Evolutionary conservation across 2,329 filamentous ascomycete genomes (phyloP), one percentile per base, ranked within the genome.

Genomic region (Aspergillus fumigatiaffinis): DNA sequence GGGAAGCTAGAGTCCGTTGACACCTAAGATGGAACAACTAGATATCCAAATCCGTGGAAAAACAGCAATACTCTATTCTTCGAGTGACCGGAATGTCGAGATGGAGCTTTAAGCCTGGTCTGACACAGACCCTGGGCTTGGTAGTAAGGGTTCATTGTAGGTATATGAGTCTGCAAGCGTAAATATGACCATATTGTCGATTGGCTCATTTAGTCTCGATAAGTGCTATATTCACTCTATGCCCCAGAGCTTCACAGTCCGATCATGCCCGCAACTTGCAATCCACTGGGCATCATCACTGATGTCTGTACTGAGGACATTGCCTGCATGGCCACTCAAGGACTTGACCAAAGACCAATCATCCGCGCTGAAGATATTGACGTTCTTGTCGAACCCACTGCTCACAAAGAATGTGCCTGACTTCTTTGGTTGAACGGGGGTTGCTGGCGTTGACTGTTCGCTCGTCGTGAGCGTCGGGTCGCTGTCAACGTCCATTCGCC

Each of bases 201-300:
- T 41, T 52, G 23, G n/a, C 21, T 50, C 8, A 23, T 42, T 23
- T 50, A 54, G 44, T 38, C 29, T 54, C 41, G 4, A 26, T 20
- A 14, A 29, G n/a, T 70, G 70, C 60, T 87, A 80, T 56, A 70
- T 10, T 60, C 91, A 90, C 63, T 96, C 93, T 62, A 92, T 85
- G 4, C 91, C 91, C 94, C 94, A 99, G 2, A 99, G 80, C 79
- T 99, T 99, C 52, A 97, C 90, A 1, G 93, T 97, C 54, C 92
- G 84, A 75, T 99, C 94, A 71, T 96, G 91, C 3, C 94, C 92
- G 64, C 91, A 92, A 72, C 92, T 97, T 25, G 93, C 90, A 73
- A 99, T 96, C 91, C 92, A 99, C 70, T 82, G 88, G 8, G 87
- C 90, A 74, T 97, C 91, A 61, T 82, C 82, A 68, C 89, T 95